Base-by-base conservation (phyloP, 106 monocot species). In the Alisma plantagoaquatica region DNA sequence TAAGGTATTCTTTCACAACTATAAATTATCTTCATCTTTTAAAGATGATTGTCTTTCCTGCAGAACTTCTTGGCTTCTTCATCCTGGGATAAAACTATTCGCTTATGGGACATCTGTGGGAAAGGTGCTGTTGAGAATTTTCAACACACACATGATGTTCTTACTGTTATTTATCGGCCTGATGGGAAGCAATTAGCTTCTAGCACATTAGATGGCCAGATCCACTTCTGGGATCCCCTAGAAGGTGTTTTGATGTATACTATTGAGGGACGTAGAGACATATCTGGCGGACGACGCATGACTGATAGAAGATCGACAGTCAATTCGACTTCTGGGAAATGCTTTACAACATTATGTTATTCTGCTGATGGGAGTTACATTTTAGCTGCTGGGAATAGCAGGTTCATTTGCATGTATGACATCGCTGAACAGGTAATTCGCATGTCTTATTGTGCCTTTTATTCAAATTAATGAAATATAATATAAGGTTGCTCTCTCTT, bases 321-420 rank as follows among this genome's bases (percentile, higher is more conserved):
- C 44, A 98, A 79, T 49, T 85, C 89, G 56, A 87, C 58, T 48
- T 78, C 76, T 20, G 90, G 98, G 41, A 98, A 89, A 46, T 90
- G 78, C 71, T 96, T 98, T 65, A 90, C 98, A 49, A 74, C 84
- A 2, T 54, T 98, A 27, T 90, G 98, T 67, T 98, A 98, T 67
- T 85, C 98, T 45, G 98, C 90, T 32, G 89, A 98, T 62, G 98
- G 98, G 43, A 82, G 81, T 52, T 98, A 74, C 63, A 98, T 98
- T 70, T 82, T 98, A 72, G 98, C 90, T 51, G 90, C 82, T 57
- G 98, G 98, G 29, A 90, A 53, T 46, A 90, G 90, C 79, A 89
- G 85, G 72, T 98, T 76, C 61, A 82, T 98, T 50, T 98, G 98
- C 68, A 98, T 90, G 98, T 98, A 98, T 77, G 90, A 90, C 60